Evolutionary conservation across 2,329 filamentous ascomycete genomes (phyloP).

Genomic region (Septoria linicola): DNA sequence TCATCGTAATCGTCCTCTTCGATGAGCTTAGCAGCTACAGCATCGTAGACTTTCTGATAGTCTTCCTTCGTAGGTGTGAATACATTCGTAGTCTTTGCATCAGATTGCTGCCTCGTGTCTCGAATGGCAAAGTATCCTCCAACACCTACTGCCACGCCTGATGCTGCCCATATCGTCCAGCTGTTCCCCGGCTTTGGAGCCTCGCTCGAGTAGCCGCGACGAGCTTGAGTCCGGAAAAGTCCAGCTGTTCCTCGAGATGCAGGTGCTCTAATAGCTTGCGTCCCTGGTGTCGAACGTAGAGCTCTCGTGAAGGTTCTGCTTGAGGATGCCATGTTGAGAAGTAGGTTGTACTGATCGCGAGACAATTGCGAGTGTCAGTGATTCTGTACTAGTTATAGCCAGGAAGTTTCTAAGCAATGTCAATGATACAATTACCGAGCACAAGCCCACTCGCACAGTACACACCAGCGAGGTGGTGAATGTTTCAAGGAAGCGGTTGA

Average conservation of each 20-base stretch:
- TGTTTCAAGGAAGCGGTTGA: background rate
- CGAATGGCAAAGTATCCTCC: slow-evolving; percentile 67
- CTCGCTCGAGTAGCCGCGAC: slow-evolving; percentile 68
- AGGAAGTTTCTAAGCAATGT: background rate
- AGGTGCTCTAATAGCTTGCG: slow-evolving; percentile 57
- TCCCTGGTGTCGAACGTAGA: slow-evolving; percentile 43
- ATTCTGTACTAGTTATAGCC: background rate
- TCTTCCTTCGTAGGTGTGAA: slow-evolving; percentile 78
- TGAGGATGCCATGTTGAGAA: slow-evolving; percentile 40
- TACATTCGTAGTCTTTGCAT: slow-evolving; percentile 42
- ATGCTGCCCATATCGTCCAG: slow-evolving; percentile 57
- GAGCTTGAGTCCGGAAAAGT: slow-evolving; percentile 71
- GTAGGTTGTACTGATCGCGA: background rate
- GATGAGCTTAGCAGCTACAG: slow-evolving; percentile 74
- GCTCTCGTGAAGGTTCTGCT: slow-evolving; percentile 43
- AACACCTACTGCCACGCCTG: slow-evolving; percentile 61
- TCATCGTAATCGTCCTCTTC: slow-evolving; percentile 96
- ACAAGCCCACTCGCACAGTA: background rate
- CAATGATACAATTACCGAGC: background rate
- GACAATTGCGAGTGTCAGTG: background rate
- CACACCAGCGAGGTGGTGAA: background rate
- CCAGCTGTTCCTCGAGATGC: slow-evolving; percentile 57
- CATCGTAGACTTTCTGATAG: slow-evolving; percentile 94
- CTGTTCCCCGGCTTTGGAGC: slow-evolving; percentile 34
- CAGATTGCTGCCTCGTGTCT: slow-evolving; percentile 47